Evolutionary conservation across 1,284 basidiomycete genomes (phyloP), one percentile per base, ranked within the genome.

Genomic region (Tylopilus orsonianus): DNA sequence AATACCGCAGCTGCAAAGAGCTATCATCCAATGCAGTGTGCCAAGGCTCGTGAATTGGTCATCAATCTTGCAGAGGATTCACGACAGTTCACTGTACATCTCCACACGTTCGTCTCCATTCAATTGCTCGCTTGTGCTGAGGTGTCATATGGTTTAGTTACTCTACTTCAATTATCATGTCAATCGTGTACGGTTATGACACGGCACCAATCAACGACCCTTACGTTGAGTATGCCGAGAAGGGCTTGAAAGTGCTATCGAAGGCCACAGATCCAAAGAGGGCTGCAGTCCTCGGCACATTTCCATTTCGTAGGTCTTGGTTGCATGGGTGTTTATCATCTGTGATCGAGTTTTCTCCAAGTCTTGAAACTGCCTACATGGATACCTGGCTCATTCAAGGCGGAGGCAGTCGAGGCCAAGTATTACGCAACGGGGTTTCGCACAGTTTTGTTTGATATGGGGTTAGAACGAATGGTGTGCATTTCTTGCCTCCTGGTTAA

Each of bases 161-260:
- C 41, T 56, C 60, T 24, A 62, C 61, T 8, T 62, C 64, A 1
- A 50, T 66, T 22, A 50, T 62, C 41, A 61, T 66, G 61, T 56
- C 64, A 20, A 50, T 62, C 22, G 50, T 65, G 29, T 62, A 64
- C 20, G 64, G 62, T 29, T 58, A 66, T 32, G 44, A 65, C 23
- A 44, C 48, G 4, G 38, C 43, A 16, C 57, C 56, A 6, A 54
- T 27, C 33, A 46, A 62, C 38, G 60, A 66, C 14, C 59, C 59
- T 8, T 60, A 56, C 20, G 48, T 62, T 5, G 50, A 53, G 19
- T 62, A 58, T 51, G 57, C 47, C 2, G 64, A 66, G 35, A 39
- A 43, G 24, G 64, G 61, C 22, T 33, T 50, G 41, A 55, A 23
- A 34, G 61, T 34, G 16, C 46, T 66, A n/a, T 22, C 40, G 10